phyloP scores from a whole-genome alignment of 495 filamentous ascomycete genomes.

The Podospora bellae-mahoneyi region DNA sequence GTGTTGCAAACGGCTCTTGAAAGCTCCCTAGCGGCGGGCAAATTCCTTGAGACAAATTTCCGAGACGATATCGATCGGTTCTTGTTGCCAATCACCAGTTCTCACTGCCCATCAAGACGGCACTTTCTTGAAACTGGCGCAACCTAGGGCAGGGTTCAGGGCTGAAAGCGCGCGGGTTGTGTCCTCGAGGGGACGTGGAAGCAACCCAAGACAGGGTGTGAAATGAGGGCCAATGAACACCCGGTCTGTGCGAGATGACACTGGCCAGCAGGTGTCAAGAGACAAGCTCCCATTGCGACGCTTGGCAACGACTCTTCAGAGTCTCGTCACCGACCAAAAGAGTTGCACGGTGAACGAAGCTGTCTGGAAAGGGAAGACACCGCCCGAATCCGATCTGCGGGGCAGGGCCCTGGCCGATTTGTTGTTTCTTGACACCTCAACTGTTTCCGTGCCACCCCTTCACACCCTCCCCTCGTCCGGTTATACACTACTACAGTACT shows the following conservation, averaged over 20 bases:
- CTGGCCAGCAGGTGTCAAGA: constrained; percentile 2
- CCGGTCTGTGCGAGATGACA: constrained; percentile 7
- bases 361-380: not conserved
- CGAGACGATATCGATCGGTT: not conserved
- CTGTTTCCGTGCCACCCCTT: not conserved
- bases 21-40: not conserved
- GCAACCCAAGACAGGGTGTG: not conserved
- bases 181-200: not conserved
- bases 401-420: not conserved
- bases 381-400: not conserved
- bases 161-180: not conserved
- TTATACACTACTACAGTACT: too few species aligned
- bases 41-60: not conserved
- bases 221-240: not conserved
- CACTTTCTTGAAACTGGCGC: not conserved
- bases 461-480: not conserved
- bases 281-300: not conserved
- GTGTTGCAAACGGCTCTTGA: too few species aligned
- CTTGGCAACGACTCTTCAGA: not conserved
- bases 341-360: not conserved
- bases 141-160: constrained; percentile 4
- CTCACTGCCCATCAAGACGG: not conserved
- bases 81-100: not conserved
- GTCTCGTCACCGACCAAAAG: not conserved
- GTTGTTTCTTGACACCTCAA: not conserved